These are phyloP conservation scores for Solanum corneliomulleri DNA, from an alignment of 257 asterid genomes.

Conservation along the genomic window DNA sequence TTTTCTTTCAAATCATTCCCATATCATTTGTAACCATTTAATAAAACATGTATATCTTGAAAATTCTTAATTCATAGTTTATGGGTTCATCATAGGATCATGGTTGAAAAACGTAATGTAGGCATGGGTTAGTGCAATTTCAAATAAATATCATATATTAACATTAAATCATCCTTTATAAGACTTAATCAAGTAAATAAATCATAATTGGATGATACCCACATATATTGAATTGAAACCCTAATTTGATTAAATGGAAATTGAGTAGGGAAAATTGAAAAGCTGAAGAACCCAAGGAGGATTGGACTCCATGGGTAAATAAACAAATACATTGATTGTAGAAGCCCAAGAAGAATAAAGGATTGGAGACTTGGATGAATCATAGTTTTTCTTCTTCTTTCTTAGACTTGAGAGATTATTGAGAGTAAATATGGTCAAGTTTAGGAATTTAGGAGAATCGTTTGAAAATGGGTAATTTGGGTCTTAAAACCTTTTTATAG, in stretches of 20 bases:
- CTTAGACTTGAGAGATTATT: neutral
- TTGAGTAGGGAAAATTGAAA: too few relatives aligned
- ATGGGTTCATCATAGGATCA: neutral
- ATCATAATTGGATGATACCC: neutral
- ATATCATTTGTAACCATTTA: too few relatives aligned
- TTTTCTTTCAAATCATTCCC: neutral
- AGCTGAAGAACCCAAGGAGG: neutral
- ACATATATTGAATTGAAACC: neutral
- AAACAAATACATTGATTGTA: neutral
- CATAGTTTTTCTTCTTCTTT: neutral
- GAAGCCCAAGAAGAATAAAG: neutral
- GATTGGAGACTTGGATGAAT: neutral
- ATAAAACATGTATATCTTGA: neutral
- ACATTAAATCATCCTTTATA: neutral
- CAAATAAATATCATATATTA: neutral
- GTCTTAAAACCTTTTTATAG: too few relatives aligned
- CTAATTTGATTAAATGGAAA: neutral
- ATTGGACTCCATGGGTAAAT: neutral
- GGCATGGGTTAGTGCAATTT: neutral
- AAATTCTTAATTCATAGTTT: neutral
- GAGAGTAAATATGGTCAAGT: neutral
- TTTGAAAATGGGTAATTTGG: too few relatives aligned
- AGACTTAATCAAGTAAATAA: neutral
- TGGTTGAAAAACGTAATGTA: too few relatives aligned
- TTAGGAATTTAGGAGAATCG: too few relatives aligned